Evolutionary conservation across 208 protist species (phyloP), one percentile per base, ranked within the genome.

Genomic region (Leptomonas pyrrhocoris): DNA sequence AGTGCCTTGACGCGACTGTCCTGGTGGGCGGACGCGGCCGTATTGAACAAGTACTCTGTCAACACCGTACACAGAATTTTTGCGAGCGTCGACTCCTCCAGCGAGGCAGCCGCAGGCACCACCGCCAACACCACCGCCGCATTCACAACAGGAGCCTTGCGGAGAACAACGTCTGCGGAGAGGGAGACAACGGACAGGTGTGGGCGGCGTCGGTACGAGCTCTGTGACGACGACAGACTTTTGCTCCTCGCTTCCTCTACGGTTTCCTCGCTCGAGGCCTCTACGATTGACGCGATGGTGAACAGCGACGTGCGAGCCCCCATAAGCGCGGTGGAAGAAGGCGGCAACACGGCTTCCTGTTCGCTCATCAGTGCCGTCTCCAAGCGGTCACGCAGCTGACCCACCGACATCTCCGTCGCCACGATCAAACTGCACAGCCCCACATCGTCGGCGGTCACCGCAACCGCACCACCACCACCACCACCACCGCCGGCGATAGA

Each of bases 331-430:
- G 6, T 4, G 0, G 25, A 4, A 16, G 60, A 19, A 40, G 31
- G 34, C 0, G 46, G 16, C 16, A 30, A 9, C 31, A 1, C 43
- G 0, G 2, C 12, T 13, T 49, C 43, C 12, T 40, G 58, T 40
- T 23, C 9, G 25, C 4, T 55, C 3, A 16, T 2, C 27, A 87
- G 61, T 34, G 56, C 56, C 28, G 3, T 51, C 59, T 84, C 68
- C 28, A 73, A 71, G 6, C 85, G 86, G 50, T 93, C 82, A 18
- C 88, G 49, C 42, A 91, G 48, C 72, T 95, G 85, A 1, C 87
- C 90, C 11, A 92, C 55, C 12, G 85, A 84, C 53, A 77, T 78
- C 73, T 83, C 84, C 5, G 64, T 74, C 16, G 83, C 85, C 7
- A 81, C 81, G 12, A 72, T 49, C 40, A 86, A 46, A 50, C 80